Base-by-base conservation (phyloP, 2,329 filamentous ascomycete genomes). In the Aureobasidium sp. region DNA sequence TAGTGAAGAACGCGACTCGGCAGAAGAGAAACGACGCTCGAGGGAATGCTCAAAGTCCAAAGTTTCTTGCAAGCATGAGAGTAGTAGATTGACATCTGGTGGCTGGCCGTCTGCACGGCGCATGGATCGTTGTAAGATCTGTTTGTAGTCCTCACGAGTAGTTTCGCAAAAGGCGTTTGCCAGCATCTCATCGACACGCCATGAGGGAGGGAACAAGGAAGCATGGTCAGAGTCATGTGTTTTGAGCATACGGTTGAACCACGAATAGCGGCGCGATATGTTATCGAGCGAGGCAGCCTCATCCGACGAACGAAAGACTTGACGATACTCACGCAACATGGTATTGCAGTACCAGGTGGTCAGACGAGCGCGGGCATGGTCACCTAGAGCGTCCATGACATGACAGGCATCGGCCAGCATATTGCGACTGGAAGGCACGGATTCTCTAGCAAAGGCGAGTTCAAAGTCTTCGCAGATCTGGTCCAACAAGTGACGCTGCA, bases 381-480 rank as follows among this genome's bases (percentile, higher is more conserved):
- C 93, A 1, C 94, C 94, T 25, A 99, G 79, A 13, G 94, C 91
- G 77, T 99, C 94, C 83, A 97, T 93, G 41, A 99, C 93, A 65
- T 90, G 79, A 72, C 94, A 97, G 0, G 90, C 91, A 75, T 99
- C 94, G 39, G 88, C 81, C 61, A 99, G 81, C 72, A 87, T 86
- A 14, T 80, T 82, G 66, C 84, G 85, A 66, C 86, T 86, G 62
- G 84, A 79, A 3, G 80, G 79, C 14, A 96, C 85, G 74, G 97
- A 93, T 27, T 85, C 87, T 74, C 93, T 96, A 25, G 92, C 88
- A 75, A 97, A 99, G 0, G 90, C 89, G 62, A 97, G 83, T 78
- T 99, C 94, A 72, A 99, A 99, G 75, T 99, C 94, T 76, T 97
- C 94, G 73, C 94, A 99, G n/a, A 99, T 88, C 75, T 99, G 94